Evolutionary conservation across 148 eudicot genomes (phyloP), one percentile per base, ranked within the genome.

Genomic region (Simmondsia chinensis): DNA sequence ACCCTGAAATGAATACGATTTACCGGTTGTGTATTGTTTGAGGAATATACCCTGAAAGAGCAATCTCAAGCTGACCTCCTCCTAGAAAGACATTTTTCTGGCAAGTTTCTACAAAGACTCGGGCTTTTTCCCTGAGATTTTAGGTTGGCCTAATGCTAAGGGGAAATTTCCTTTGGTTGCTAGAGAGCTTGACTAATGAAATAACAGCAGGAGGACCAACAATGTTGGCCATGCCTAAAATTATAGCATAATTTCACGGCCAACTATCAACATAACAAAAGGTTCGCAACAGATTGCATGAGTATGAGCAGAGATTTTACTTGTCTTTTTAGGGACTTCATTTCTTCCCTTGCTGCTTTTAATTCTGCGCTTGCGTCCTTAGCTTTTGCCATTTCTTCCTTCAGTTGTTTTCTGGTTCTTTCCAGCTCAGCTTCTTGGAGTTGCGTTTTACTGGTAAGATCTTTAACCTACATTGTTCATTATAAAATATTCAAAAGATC

Each of bases 291-390:
- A 32, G 28, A 33, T 50, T 19, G 18, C 7, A 41, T 29, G 17
- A 48, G 45, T 39, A 60, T 44, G 15, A 20, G 31, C 20, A 35
- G 29, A 30, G 25, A 30, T 21, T 55, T 72, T 54, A 80, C 94
- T 69, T 83, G 80, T 33, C 37, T 66, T 14, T 73, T 74, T 41
- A 79, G 79, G n/a, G 81, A 83, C 55, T 61, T 80, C 48, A 83
- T 79, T 47, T 74, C 79, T 63, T 79, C 81, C 58, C 73, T 71
- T n/a, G 83, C 94, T 46, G 75, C 94, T 62, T 66, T 71, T 71
- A 73, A 68, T 71, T 71, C 80, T 16, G 71, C 76, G 38, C 65
- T 60, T 61, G 79, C 82, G 33, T 68, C 74, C 46, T 67, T 67
- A n/a, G 77, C 81, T 27, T 51, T 27, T 48, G 60, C 54, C 33